Evolutionary conservation across 2,329 filamentous ascomycete genomes (phyloP).

Genomic region (Aspergillus sergii): DNA sequence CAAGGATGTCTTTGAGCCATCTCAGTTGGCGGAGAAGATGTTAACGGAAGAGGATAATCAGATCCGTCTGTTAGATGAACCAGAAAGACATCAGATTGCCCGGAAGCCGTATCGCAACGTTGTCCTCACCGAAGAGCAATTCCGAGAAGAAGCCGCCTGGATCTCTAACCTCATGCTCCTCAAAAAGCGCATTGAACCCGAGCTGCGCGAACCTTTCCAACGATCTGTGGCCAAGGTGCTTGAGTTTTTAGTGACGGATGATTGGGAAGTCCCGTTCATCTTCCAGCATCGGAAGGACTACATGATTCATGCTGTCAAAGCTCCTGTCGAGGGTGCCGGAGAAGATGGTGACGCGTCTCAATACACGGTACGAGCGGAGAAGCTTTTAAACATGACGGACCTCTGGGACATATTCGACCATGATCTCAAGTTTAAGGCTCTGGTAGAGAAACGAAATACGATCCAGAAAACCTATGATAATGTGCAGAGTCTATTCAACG

Average conservation of each 20-base stretch:
- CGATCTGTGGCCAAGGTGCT: slow-evolving; percentile 88
- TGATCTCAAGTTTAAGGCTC: slow-evolving; percentile 90
- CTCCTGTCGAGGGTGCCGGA: slow-evolving; percentile 61
- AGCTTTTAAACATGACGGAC: slow-evolving; percentile 87
- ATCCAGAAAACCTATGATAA: slow-evolving; percentile 78
- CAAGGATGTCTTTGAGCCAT: slow-evolving; percentile 97
- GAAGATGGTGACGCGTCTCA: slow-evolving; percentile 72
- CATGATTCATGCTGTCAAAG: slow-evolving; percentile 82
- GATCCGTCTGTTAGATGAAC: slow-evolving; percentile 85
- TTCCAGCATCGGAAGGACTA: slow-evolving; percentile 99
- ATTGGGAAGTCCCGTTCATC: slow-evolving; percentile 95
- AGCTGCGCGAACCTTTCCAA: slow-evolving; percentile 80
- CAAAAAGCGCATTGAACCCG: slow-evolving; percentile 73
- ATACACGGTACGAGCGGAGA: slow-evolving; percentile 76
- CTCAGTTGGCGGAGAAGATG: slow-evolving; percentile 89
- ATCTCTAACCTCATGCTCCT: slow-evolving; percentile 88
- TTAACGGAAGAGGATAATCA: slow-evolving; percentile 93
- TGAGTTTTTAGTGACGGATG: slow-evolving; percentile 91
- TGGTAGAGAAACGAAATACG: slow-evolving; percentile 87
- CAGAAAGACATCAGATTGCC: slow-evolving; percentile 91
- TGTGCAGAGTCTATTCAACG: slow-evolving; percentile 65
- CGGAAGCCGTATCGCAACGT: slow-evolving; percentile 85
- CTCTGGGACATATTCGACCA: slow-evolving; percentile 94
- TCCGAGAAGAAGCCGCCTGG: slow-evolving; percentile 88
- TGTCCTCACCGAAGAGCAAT: slow-evolving; percentile 78